Base-by-base conservation (phyloP, 2,329 filamentous ascomycete species). In the Colletotrichum acutatum region DNA sequence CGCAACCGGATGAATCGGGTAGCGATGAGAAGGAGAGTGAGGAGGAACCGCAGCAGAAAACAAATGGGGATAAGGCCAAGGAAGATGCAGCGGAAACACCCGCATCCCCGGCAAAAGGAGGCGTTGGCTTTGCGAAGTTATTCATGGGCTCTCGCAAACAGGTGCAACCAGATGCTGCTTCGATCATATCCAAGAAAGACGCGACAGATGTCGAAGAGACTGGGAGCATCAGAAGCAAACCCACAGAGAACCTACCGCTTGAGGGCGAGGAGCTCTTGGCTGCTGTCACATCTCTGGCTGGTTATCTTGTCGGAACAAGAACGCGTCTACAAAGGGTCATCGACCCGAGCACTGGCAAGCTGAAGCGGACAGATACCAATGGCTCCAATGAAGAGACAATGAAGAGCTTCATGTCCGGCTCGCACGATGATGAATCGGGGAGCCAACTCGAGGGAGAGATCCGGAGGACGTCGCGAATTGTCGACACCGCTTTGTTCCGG, bases 401-500 rank as follows among this genome's bases (percentile, higher is more conserved):
- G 61, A 90, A 90, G 75, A 86, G 88, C 53, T 85, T 91, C 14
- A 83, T 93, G 14, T 84, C 86, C 7, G 84, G 86, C 5, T 79
- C 80, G 1, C 79, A 81, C 19, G 82, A 83, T 54, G 71, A 73
- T 6, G 87, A 89, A 5, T 84, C 85, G 1, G 86, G 91, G 30
- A 86, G 88, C 60, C 83, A 94, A 74, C 92, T 94, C 74, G 91
- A 94, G 76, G 86, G 90, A 61, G 92, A 93, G 75, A 87, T 98
- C 2, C 89, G 91, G 14, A 88, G 92, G 49, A 95, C 93, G 1
- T 97, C 97, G 46, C 92, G 90, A 62, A 85, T 98, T 2, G 95
- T 98, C 7, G 97, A 99, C 79, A 99, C 97, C 0, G 96, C 95
- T 0, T 88, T 99, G 0, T 98, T 99, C 85, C 91, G 96, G 19